Evolutionary conservation across 495 filamentous ascomycete species (phyloP).

Genomic region (Talaromyces stipitatus): DNA sequence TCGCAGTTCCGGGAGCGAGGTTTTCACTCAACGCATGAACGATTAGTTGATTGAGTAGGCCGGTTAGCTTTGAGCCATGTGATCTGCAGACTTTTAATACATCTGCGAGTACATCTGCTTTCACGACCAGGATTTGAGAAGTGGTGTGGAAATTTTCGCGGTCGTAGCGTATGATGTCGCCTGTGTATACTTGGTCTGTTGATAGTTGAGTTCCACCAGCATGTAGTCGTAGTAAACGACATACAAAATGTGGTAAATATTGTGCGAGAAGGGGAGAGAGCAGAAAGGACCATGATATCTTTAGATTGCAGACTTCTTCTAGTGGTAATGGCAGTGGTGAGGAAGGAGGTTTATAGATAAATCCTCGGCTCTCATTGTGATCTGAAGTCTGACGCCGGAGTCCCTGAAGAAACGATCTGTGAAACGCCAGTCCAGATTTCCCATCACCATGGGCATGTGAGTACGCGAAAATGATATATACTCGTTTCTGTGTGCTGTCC

Average conservation of each 20-base stretch:
- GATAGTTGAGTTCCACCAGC: not conserved
- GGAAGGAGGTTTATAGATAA: not conserved
- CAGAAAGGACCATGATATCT: constrained; percentile 9
- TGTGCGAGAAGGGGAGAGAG: constrained; percentile 6
- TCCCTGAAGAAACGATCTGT: constrained; percentile 12
- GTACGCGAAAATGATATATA: constrained; percentile 11
- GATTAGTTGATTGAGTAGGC: constrained; percentile 11
- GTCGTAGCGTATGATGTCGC: constrained; percentile 6
- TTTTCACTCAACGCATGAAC: constrained; percentile 8
- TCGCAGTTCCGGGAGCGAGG: not conserved
- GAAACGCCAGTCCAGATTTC: constrained; percentile 11
- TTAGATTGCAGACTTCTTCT: constrained; percentile 10
- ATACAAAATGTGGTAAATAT: constrained; percentile 6
- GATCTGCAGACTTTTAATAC: constrained; percentile 8
- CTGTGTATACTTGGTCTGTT: not conserved
- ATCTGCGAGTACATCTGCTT: not conserved
- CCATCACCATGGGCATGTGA: constrained; percentile 15
- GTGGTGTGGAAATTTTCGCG: constrained; percentile 5
- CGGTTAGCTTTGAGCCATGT: constrained; percentile 10
- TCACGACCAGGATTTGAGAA: constrained; percentile 6
- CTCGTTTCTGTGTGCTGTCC: not conserved
- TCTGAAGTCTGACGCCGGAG: not conserved
- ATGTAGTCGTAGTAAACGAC: not conserved
- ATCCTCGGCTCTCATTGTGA: not conserved
- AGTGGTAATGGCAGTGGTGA: constrained; percentile 7